These are phyloP conservation scores for Calocybe cyanea DNA, from an alignment of 768 basidiomycete species.

Conservation along the genomic window DNA sequence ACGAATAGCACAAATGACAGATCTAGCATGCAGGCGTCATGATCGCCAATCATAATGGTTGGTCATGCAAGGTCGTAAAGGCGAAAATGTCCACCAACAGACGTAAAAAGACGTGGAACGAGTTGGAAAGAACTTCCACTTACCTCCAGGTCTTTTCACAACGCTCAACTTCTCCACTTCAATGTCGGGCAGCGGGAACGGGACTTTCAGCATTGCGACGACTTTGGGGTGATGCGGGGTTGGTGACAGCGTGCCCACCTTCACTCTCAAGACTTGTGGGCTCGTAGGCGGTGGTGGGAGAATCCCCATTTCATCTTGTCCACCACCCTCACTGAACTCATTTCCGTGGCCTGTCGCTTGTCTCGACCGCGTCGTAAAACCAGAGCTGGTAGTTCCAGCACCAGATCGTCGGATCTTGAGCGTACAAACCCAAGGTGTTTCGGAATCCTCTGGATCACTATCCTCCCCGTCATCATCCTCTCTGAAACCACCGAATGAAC, in stretches of 20 bases:
- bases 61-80: not conserved
- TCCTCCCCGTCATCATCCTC: slow-evolving; percentile 61
- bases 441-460: slow-evolving; percentile 93
- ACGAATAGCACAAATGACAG: not conserved
- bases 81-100: not conserved
- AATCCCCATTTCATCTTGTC: slow-evolving; percentile 11
- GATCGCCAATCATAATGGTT: not conserved
- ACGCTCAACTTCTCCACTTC: slow-evolving; percentile 60
- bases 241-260: slow-evolving; percentile 83
- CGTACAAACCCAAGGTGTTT: slow-evolving; percentile 95
- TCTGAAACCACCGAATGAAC: not conserved
- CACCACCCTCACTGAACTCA: slow-evolving; percentile 8
- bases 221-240: slow-evolving; percentile 97
- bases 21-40: not conserved
- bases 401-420: slow-evolving; percentile 52
- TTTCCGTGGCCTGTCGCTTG: slow-evolving; percentile 10
- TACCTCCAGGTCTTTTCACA: slow-evolving; percentile 43
- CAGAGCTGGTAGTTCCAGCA: slow-evolving; percentile 11
- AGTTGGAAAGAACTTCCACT: slow-evolving; percentile 4
- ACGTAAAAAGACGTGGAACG: not conserved
- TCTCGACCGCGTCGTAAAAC: slow-evolving; percentile 12
- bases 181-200: slow-evolving; percentile 83
- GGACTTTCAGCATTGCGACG: slow-evolving; percentile 86
- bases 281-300: slow-evolving; percentile 5
- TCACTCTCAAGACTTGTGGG: slow-evolving; percentile 43